Evolutionary conservation across 257 asterid species (phyloP), one percentile per base, ranked within the genome.

Genomic region (Jasminum sambac): DNA sequence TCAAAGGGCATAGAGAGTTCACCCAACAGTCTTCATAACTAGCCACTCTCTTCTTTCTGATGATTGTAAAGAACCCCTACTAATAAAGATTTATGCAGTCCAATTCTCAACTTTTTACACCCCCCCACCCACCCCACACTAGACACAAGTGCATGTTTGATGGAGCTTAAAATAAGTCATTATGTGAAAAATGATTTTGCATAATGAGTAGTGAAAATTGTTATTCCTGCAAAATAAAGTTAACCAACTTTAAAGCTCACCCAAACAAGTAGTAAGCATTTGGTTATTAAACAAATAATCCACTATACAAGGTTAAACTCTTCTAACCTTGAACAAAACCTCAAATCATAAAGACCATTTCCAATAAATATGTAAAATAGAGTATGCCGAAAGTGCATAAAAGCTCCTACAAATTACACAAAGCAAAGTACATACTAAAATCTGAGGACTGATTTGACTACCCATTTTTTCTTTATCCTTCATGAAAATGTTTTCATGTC

Each of bases 401-500:
- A 21, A 58, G 41, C 19, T 62, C 23, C 24, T 42, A 37, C 16
- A 66, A 66, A 50, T 26, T 11, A 38, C 43, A 59, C 30, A 12
- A 67, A 58, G 46, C 64, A 16, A 11, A 57, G 55, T 36, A 60
- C 55, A 63, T 42, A 61, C 36, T 46, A 44, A 16, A 52, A 25
- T 50, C 69, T 74, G 67, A 11, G 30, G 11, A 67, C 17, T 44
- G 25, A 68, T 23, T 48, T 55, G 16, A 71, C 36, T 26, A 8
- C 21, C 50, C 39, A 43, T 13, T 36, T 7, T 46, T 37, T n/a
- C n/a, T 11, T 60, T 48, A 34, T 63, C 64, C 64, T 69, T 6
- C n/a, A 63, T 43, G 21, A 72, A 50, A 69, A 38, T 25, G 30
- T 40, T 69, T 55, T 64, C 16, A 70, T 64, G 69, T 64, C 63